Base-by-base conservation (phyloP, 257 asterid species). In the Solanum ahanhuiri region DNA sequence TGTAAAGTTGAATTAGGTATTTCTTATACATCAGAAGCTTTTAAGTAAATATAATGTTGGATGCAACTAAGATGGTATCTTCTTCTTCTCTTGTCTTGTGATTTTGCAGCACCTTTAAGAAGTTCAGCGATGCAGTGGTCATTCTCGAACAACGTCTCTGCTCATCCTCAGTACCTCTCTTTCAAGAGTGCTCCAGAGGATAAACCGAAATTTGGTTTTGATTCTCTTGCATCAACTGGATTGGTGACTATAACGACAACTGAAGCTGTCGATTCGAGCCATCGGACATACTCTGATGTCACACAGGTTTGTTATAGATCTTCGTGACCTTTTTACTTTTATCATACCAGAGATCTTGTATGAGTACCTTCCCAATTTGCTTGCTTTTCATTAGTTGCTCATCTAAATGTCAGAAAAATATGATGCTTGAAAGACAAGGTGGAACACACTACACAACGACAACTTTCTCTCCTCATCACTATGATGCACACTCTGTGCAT, bases 101-200 rank as follows among this genome's bases (percentile, higher is more conserved):
- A 88, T 77, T 86, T 39, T 87, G 84, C 90, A 94, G 96, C 86
- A 86, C 91, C 94, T 51, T 60, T 86, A 35, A 88, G 94, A 89
- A 90, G 94, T 89, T 87, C 89, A 86, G 89, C 89, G 39, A 93
- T 94, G 98, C 94, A 92, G 92, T 94, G 98, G 97, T 87, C 97
- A 72, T 89, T 91, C 86, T 57, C 95, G 20, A 93, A 87, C 92
- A 91, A 88, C 81, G 25, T 75, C 87, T 45, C 90, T 64, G 81
- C 93, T 83, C 87, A 45, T 87, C 93, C 89, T 87, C 95, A 89
- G 86, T 90, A 91, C 79, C 75, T 91, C 45, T 92, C 98, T 79
- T 94, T 95, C 81, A 89, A 91, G 25, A 86, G 89, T 72, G 86
- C 76, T 64, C 79, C 70, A 66, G 81, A 83, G 84, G 88, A 88